Evolutionary conservation across 768 basidiomycete genomes (phyloP).

Genomic region (Saitozyma sp.): DNA sequence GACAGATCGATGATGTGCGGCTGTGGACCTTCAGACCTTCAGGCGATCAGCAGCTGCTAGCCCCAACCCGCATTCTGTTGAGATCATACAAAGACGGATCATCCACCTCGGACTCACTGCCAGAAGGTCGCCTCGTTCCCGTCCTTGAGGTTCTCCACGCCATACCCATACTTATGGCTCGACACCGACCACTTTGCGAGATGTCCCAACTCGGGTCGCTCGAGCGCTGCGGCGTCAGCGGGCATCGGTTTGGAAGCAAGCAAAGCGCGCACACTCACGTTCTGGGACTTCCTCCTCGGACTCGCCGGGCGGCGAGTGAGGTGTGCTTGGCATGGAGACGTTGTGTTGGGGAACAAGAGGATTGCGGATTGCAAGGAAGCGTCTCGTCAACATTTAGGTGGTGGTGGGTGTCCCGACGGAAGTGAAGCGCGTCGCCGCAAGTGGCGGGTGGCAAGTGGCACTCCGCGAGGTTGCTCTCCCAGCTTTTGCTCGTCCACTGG

Average conservation of each 20-base stretch:
- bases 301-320: not conserved
- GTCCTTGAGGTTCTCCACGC: slow-evolving; percentile 86
- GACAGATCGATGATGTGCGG: slow-evolving; percentile 94
- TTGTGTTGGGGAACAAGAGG: not conserved
- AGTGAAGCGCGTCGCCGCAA: too few relatives aligned
- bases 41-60: not conserved
- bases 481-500: too few relatives aligned
- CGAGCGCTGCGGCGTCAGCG: slow-evolving; percentile 4
- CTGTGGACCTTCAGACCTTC: slow-evolving; percentile 80
- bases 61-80: too few relatives aligned
- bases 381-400: not conserved
- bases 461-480: too few relatives aligned
- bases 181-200: slow-evolving; percentile 95
- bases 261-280: not conserved
- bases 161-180: slow-evolving; percentile 93
- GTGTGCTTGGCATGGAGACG: too few relatives aligned
- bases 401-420: too few relatives aligned
- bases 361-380: not conserved
- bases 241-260: not conserved
- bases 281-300: not conserved
- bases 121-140: slow-evolving; percentile 90
- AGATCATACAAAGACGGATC: too few relatives aligned
- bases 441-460: too few relatives aligned
- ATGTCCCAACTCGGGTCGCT: slow-evolving; percentile 62
- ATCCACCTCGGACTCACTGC: slow-evolving; percentile 68